A percentile compares a stretch with the other conserved stretches of the same genome.
phyloP scores from a whole-genome alignment of 495 filamentous ascomycete genomes.

The Elaphomyces granulatus region DNA sequence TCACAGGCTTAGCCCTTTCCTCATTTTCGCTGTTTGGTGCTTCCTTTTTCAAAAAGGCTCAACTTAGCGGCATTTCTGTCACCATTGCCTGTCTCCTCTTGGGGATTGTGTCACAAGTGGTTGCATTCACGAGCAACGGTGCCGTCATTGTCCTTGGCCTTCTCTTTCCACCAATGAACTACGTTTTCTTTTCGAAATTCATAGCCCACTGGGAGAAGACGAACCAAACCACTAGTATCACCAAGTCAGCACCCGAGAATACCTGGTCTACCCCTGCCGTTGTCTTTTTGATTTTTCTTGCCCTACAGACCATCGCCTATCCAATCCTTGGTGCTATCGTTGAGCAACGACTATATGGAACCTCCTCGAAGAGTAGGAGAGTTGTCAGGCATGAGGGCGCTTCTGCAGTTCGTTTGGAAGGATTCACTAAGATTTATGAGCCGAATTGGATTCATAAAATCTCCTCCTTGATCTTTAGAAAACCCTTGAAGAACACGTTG shows the following conservation, averaged over 20 bases:
- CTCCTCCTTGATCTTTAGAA: constrained; percentile 35
- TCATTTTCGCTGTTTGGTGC: constrained; percentile 58
- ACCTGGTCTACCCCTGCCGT: constrained; percentile 50
- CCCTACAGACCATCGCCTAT: constrained; percentile 60
- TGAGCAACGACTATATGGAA: constrained; percentile 63
- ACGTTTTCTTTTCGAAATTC: constrained; percentile 53
- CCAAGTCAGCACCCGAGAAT: constrained; percentile 40
- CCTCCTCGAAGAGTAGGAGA: constrained; percentile 45
- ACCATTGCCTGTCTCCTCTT: constrained; percentile 51
- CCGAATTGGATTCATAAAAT: constrained; percentile 43
- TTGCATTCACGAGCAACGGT: constrained; percentile 37
- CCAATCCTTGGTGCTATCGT: constrained; percentile 54
- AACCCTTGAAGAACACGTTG: constrained; percentile 42
- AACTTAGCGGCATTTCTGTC: constrained; percentile 58
- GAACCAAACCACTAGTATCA: constrained; percentile 38
- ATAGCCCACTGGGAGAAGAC: constrained; percentile 54
- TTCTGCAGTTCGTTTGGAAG: constrained; percentile 44
- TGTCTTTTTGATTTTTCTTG: constrained; percentile 51
- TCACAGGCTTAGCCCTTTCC: constrained; percentile 47
- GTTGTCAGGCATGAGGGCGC: constrained; percentile 25
- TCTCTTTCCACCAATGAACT: constrained; percentile 65
- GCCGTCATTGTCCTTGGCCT: constrained; percentile 48
- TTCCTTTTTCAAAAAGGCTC: constrained; percentile 61
- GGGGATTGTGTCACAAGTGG: constrained; percentile 54
- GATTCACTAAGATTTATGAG: constrained; percentile 59